Evolutionary conservation across 257 asterid species (phyloP).

Genomic region (Pogostemon cablin): DNA sequence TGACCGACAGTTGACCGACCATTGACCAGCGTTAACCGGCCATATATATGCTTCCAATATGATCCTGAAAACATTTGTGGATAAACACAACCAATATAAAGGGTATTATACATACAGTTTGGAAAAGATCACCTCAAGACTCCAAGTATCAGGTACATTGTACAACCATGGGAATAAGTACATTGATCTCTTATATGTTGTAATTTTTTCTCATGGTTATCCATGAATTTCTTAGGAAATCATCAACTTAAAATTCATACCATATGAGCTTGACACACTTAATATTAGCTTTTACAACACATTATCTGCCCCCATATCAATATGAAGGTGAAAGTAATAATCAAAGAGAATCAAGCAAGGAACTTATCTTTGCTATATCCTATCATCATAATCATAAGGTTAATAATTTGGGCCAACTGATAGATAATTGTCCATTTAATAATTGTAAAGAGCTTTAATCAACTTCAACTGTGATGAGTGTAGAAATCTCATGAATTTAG

Average conservation of each 20-base stretch:
- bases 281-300: neutral
- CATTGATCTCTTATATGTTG: neutral
- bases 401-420: slow-evolving; percentile 1
- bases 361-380: slow-evolving; percentile 6
- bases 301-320: slow-evolving; percentile 4
- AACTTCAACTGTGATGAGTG: no score
- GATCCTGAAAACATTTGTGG: no score
- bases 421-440: slow-evolving; percentile 16
- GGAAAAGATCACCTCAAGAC: slow-evolving; percentile 21
- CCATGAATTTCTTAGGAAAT: neutral
- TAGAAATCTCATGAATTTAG: no score
- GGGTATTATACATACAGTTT: neutral
- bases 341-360: neutral
- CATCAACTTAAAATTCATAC: no score
- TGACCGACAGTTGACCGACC: no score
- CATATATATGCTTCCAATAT: no score
- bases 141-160: neutral
- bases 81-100: neutral
- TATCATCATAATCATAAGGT: slow-evolving; percentile 8
- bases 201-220: neutral
- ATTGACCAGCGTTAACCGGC: no score
- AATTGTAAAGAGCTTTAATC: neutral
- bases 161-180: slow-evolving; percentile 3
- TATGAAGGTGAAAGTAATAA: neutral
- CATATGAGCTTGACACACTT: slow-evolving; percentile 23